Evolutionary conservation across 2,329 filamentous ascomycete genomes (phyloP), one percentile per base, ranked within the genome.

Genomic region (Clonostachys sp.): DNA sequence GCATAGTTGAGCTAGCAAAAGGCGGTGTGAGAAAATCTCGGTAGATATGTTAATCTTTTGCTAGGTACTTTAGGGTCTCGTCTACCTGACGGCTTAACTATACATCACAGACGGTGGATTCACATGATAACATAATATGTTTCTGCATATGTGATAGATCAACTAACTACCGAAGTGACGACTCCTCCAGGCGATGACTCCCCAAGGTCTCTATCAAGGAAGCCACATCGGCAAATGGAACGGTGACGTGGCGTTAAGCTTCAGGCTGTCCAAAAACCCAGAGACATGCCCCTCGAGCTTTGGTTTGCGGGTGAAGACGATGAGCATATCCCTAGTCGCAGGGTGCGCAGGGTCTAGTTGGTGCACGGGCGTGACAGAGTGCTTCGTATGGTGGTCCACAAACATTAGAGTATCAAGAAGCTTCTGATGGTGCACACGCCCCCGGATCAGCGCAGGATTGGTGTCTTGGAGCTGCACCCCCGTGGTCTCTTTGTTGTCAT

Each of bases 301-400:
- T 5, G 57, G 57, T 47, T 53, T 50, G 14, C 57, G 48, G 10
- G 55, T 60, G 41, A 59, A 59, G 24, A 60, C 55, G 30, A 60
- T 53, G 6, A 60, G 51, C 57, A 60, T 60, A 34, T 60, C 57
- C 45, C 57, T 47, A 18, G 52, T 58, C 5, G 57, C 50, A 8
- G 51, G 47, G 39, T 49, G 41, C 14, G 46, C 42, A 12, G 42
- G 42, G 16, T 60, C 57, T n/a, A 50, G 30, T 34, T 53, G 50
- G 43, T 57, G 48, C 34, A 60, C 50, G 6, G 57, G 48, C 9
- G 57, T 53, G 35, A 59, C 44, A 41, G 55, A 58, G 49, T 60
- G 57, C 53, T 60, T 60, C 45, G 50, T 50, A 16, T 60, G 57
- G 49, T 57, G 53, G 46, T 60, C 57, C n/a, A 53, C 53, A 34